Base-by-base conservation (phyloP, 768 basidiomycete genomes). In the Pulveroboletus sp. region DNA sequence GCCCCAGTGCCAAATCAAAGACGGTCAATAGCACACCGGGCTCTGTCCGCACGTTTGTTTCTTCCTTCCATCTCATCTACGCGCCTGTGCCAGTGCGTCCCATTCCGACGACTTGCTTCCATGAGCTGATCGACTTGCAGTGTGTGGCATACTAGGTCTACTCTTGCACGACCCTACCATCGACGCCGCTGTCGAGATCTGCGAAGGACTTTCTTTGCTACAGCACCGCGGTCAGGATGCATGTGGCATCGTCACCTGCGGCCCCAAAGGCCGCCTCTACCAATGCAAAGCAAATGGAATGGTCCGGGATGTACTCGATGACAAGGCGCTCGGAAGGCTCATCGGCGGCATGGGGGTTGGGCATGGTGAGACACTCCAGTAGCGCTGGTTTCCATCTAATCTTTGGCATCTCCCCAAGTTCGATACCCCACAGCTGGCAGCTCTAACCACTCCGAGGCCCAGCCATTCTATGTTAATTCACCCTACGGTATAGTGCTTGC, bases 381-480 rank as follows among this genome's bases (percentile, higher is more conserved):
- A 28, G 21, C 27, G 8, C 48, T 26, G 15, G n/a, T 49, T 53
- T 44, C 13, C 37, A 24, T 47, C 43, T 51, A 31, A 60, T 57
- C 46, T 32, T 56, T 18, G 56, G 46, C 32, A 24, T 30, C 42
- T 54, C 18, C 39, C 24, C 57, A 7, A 98, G 96, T 95, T 47
- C 84, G 96, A 50, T 98, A 99, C 71, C 96, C 96, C 9, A 98
- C 96, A 53, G 96, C 96, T 46, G 96, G 96, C 43, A 93, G 92
- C 64, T 96, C 93, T 51, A 89, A 93, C 50, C 89, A 96, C 58
- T 86, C 95, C 10, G 96, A 99, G 67, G 94, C 96, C 8, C 96
- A 99, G 65, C 96, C 96, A 1, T 99, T 99, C 77, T 99, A 99
- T 66, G 96, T 99, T 60, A 99, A 99, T 73, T 95, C 93, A n/a